These are phyloP conservation scores for Bretschneidera sinensis DNA, from an alignment of 345 rosid genomes.

Conservation along the genomic window DNA sequence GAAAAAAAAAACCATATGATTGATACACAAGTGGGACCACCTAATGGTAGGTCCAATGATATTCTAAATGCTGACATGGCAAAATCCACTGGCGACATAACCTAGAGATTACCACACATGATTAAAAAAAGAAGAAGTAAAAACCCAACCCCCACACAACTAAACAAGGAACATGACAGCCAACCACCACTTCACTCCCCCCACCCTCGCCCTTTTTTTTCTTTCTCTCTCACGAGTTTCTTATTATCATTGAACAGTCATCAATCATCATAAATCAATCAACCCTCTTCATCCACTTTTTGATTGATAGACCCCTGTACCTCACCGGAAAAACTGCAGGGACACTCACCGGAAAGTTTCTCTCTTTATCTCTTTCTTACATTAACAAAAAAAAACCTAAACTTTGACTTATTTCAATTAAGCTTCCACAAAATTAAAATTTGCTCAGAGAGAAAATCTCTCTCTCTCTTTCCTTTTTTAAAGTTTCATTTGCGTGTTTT, in stretches of 20 bases:
- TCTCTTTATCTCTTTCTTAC: neutral
- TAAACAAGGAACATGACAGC: slow-evolving; percentile 4
- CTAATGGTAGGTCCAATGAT: too few species aligned
- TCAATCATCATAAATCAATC: too few species aligned
- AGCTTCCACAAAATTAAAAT: slow-evolving; percentile 16
- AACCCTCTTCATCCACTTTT: too few species aligned
- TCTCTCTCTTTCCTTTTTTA: slow-evolving; percentile 6
- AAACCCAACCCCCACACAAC: neutral
- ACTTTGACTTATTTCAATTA: slow-evolving; percentile 25
- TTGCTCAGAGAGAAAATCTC: slow-evolving; percentile 16
- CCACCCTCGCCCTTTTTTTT: too few species aligned
- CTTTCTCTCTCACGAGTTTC: too few species aligned
- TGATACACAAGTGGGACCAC: too few species aligned
- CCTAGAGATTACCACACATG: neutral
- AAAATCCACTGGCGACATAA: neutral
- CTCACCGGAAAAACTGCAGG: slow-evolving; percentile 14
- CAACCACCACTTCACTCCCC: neutral
- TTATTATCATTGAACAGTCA: too few species aligned
- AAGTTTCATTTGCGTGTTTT: slow-evolving; percentile 2
- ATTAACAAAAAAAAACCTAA: neutral
- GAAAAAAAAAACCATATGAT: too few species aligned
- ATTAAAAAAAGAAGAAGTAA: too few species aligned
- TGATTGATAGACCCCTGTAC: neutral
- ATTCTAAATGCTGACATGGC: neutral
- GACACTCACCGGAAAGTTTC: slow-evolving; percentile 18